phyloP scores from a whole-genome alignment of 106 monocot species.

The Dioscorea dumetorum region DNA sequence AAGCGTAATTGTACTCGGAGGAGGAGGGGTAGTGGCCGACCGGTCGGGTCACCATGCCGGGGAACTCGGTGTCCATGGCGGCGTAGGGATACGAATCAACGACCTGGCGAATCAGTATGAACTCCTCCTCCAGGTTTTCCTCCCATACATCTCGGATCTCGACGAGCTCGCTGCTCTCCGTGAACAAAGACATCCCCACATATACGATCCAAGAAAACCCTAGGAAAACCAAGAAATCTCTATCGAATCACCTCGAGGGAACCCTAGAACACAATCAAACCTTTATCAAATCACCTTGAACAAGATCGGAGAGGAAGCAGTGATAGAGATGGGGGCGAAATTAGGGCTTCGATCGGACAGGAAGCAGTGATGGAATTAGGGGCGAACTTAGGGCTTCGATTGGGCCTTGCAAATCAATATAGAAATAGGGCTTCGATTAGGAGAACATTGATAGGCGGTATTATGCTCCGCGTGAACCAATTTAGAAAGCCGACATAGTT shows the following conservation, averaged over 20 bases:
- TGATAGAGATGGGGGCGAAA: background rate
- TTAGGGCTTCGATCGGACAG: too few relatives aligned
- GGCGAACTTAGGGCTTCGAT: too few relatives aligned
- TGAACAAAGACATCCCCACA: slow-evolving; percentile 7
- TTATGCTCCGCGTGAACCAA: background rate
- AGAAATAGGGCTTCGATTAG: background rate
- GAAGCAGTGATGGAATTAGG: too few relatives aligned
- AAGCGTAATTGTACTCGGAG: slow-evolving; percentile 38
- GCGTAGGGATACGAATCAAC: slow-evolving; percentile 39
- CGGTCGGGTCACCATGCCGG: slow-evolving; percentile 39
- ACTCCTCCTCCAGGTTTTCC: slow-evolving; percentile 40
- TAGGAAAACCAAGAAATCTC: background rate
- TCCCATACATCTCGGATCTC: slow-evolving; percentile 63
- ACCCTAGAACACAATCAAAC: background rate
- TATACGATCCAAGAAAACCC: background rate
- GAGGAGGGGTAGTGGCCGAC: slow-evolving; percentile 14
- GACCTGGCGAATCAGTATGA: slow-evolving; percentile 32
- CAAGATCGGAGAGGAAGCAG: background rate
- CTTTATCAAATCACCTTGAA: background rate
- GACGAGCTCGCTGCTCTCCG: slow-evolving; percentile 2
- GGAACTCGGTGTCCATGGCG: slow-evolving; percentile 32
- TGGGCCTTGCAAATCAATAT: background rate
- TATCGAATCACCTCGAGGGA: background rate
- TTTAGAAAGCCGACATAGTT: background rate
- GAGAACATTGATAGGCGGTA: background rate